Conservation (phyloP, 306 rosid genomes). For the Arachis stenosperma region DNA sequence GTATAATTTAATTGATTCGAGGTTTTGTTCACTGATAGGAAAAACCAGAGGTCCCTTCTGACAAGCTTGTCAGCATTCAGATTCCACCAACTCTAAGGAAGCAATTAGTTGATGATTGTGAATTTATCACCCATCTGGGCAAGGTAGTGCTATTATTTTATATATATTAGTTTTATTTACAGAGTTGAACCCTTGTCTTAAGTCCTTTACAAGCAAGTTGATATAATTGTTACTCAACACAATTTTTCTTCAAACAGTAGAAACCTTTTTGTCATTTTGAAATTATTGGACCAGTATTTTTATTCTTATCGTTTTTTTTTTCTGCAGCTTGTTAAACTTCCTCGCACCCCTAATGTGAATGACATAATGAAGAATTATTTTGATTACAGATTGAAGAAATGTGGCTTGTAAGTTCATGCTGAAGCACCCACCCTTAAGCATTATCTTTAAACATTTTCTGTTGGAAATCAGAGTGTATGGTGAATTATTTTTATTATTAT, state of each 20-base stretch:
- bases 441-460: slow-evolving; percentile 19
- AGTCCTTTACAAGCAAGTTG: slow-evolving; percentile 26
- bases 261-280: slow-evolving; percentile 19
- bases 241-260: background rate
- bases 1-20: slow-evolving; percentile 21
- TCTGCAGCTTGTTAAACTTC: slow-evolving; percentile 92
- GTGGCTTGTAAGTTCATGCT: slow-evolving; percentile 67
- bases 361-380: slow-evolving; percentile 73
- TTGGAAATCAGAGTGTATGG: background rate
- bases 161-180: slow-evolving; percentile 22
- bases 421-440: slow-evolving; percentile 32
- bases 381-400: slow-evolving; percentile 66
- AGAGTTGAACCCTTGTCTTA: slow-evolving; percentile 20
- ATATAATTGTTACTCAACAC: too few species aligned
- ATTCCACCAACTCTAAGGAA: slow-evolving; percentile 72
- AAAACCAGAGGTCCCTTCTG: slow-evolving; percentile 41
- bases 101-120: slow-evolving; percentile 86
- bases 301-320: background rate
- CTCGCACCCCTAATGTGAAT: slow-evolving; percentile 79
- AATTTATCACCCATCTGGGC: slow-evolving; percentile 76
- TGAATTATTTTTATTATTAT: slow-evolving; percentile 18
- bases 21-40: slow-evolving; percentile 50
- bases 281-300: slow-evolving; percentile 36
- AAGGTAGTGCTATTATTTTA: slow-evolving; percentile 59
- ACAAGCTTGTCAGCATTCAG: slow-evolving; percentile 66